phyloP scores from a whole-genome alignment of 352 stramenopile genomes.

The Plasmopara muralis region DNA sequence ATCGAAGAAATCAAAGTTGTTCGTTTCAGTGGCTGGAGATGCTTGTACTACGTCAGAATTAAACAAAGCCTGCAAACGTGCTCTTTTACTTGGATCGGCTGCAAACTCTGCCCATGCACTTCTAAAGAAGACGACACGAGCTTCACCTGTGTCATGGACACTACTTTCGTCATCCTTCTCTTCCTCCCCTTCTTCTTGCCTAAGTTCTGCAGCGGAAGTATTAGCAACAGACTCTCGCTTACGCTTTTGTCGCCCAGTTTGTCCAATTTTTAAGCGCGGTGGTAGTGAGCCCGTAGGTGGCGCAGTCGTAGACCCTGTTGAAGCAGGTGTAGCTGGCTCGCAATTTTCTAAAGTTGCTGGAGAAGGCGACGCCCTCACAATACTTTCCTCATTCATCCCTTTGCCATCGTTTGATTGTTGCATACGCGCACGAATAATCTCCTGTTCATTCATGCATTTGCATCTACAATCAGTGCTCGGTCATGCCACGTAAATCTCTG shows the following conservation, averaged over 20 bases:
- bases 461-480: neutral
- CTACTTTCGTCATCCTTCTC: slow-evolving; percentile 2
- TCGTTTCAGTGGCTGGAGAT: neutral
- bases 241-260: slow-evolving; percentile 9
- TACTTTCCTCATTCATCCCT: neutral
- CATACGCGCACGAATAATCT: slow-evolving; percentile 10
- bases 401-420: slow-evolving; percentile 1
- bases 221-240: slow-evolving; percentile 2
- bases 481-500: neutral
- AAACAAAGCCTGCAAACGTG: slow-evolving; percentile 14
- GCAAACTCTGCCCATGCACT: slow-evolving; percentile 15
- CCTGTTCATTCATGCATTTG: slow-evolving; percentile 5
- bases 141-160: neutral
- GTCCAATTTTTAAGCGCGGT: neutral
- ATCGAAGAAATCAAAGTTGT: neutral
- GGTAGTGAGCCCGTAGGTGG: slow-evolving; percentile 10
- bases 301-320: neutral
- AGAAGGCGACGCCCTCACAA: slow-evolving; percentile 1
- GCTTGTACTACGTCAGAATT: neutral
- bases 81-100: slow-evolving; percentile 12
- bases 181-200: neutral
- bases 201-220: neutral
- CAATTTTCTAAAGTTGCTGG: neutral
- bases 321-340: neutral
- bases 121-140: slow-evolving; percentile 15